These are phyloP conservation scores for Tagetes erecta DNA, from an alignment of 129 eudicot genomes.

Conservation along the genomic window DNA sequence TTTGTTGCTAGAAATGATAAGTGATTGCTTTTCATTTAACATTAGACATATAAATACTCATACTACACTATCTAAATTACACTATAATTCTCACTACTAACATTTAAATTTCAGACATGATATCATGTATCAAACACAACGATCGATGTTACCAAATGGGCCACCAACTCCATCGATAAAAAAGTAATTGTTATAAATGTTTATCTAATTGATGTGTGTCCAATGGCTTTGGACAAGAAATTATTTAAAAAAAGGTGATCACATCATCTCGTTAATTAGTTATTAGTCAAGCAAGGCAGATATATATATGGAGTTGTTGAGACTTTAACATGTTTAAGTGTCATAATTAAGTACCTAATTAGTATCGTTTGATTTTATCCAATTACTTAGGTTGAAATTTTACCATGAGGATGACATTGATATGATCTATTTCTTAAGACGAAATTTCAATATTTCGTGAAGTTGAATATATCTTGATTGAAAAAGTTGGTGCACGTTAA, in stretches of 20 bases:
- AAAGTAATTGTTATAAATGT: neutral
- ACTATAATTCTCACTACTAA: no score
- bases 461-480: neutral
- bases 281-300: neutral
- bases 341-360: neutral
- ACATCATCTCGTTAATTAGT: neutral
- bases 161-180: no score
- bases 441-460: no score
- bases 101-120: no score
- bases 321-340: neutral
- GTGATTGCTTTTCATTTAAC: no score
- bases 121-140: no score
- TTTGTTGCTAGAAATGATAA: neutral
- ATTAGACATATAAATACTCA: no score
- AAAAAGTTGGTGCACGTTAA: neutral
- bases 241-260: neutral
- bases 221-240: neutral
- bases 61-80: no score
- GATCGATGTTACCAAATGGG: no score
- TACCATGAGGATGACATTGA: neutral
- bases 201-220: neutral
- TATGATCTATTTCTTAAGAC: neutral
- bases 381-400: neutral
- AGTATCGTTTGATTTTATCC: neutral
- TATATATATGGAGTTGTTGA: slow-evolving; percentile 2